Percentiles rank a stretch among this genome's conserved stretches.
Evolutionary conservation across 192 early-diverging fungal species (phyloP).

Genomic region (Coemansia sp.): DNA sequence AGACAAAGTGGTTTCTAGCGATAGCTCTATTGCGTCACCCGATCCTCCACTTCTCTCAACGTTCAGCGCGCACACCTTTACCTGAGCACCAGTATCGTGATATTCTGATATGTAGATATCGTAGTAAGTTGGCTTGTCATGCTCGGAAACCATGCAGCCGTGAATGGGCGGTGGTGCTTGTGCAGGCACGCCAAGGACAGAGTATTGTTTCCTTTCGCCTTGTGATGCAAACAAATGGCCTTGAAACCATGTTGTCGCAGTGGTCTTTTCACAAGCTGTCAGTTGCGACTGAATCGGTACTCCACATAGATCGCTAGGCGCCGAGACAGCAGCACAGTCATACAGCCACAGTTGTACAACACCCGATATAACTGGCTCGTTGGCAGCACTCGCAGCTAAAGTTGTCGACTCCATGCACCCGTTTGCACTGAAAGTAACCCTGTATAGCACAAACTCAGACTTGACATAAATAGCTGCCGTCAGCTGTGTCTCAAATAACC

Average conservation of each 20-base stretch:
- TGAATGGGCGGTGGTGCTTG: background rate
- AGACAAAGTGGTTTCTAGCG: background rate
- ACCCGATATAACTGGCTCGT: no score
- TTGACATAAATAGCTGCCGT: no score
- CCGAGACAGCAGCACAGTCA: background rate
- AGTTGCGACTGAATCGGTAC: background rate
- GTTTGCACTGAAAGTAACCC: no score
- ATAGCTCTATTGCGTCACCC: conserved; percentile 2
- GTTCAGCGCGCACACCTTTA: conserved; percentile 1
- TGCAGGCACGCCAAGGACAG: background rate
- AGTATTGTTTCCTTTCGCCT: background rate
- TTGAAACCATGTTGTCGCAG: background rate
- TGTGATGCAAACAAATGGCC: background rate
- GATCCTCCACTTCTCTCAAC: background rate
- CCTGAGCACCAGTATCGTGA: background rate
- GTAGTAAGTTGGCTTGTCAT: background rate
- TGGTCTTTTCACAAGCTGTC: background rate
- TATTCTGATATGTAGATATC: conserved; percentile 2
- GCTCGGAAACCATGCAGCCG: background rate
- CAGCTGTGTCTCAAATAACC: no score
- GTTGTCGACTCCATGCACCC: no score
- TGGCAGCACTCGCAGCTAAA: no score
- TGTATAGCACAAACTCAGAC: no score
- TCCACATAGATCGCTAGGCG: background rate
- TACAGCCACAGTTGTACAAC: background rate